phyloP scores from a whole-genome alignment of 331 rosid species.

The Ulmus americana region DNA sequence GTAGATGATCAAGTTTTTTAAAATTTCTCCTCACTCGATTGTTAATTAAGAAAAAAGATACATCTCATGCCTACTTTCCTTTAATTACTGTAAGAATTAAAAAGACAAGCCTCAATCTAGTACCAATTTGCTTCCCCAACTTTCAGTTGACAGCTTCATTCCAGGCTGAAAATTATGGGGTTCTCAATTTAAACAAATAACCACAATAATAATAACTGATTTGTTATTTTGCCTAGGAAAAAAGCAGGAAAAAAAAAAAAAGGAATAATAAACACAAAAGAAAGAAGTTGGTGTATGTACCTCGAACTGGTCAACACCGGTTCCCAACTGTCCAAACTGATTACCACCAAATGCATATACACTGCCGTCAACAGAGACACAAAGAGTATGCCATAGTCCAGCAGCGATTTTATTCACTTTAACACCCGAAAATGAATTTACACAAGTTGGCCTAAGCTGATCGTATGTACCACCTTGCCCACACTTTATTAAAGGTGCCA shows the following conservation, averaged over 20 bases:
- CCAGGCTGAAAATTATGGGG: not conserved
- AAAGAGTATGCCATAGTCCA: conserved; percentile 91
- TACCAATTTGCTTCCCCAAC: too few species aligned
- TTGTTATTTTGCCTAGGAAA: not conserved
- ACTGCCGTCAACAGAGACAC: conserved; percentile 55
- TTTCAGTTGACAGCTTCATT: too few species aligned
- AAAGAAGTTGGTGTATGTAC: conserved; percentile 25
- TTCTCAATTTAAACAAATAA: not conserved
- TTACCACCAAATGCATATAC: conserved; percentile 79
- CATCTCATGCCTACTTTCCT: too few species aligned
- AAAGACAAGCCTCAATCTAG: too few species aligned
- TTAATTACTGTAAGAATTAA: too few species aligned
- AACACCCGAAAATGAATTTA: conserved; percentile 48
- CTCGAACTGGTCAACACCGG: conserved; percentile 72
- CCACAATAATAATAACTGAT: too few species aligned
- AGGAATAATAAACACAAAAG: too few species aligned
- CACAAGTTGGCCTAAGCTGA: conserved; percentile 61
- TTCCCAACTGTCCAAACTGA: conserved; percentile 90
- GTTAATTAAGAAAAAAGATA: too few species aligned
- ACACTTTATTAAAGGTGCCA: conserved; percentile 42
- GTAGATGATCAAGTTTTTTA: too few species aligned
- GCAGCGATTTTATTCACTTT: conserved; percentile 56
- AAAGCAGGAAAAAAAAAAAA: not conserved
- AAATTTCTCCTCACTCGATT: too few species aligned
- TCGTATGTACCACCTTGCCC: conserved; percentile 74